Conservation (phyloP, 257 asterid genomes). For the Solanum clarkiae region DNA sequence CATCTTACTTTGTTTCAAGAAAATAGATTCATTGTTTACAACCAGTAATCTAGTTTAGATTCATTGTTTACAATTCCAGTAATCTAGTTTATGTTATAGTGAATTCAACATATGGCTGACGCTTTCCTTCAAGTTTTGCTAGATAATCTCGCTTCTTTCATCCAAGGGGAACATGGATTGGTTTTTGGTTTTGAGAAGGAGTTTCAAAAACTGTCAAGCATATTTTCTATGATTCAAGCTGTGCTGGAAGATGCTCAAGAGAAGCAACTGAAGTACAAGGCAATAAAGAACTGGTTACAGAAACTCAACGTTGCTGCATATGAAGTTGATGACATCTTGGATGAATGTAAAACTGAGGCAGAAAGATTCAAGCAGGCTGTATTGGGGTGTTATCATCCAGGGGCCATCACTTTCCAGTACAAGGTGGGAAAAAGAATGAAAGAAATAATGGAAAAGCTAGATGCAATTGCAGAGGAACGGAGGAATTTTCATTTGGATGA, state of each 20-base stretch:
- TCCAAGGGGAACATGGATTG: too few species aligned
- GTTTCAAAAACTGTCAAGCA: too few species aligned
- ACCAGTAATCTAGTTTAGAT: neutral
- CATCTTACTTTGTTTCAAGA: neutral
- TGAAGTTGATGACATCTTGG: too few species aligned
- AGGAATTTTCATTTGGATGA: neutral
- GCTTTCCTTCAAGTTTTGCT: too few species aligned
- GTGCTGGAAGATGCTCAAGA: too few species aligned
- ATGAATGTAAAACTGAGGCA: neutral
- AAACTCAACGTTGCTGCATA: neutral
- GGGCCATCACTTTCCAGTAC: too few species aligned
- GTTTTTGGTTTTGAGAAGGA: too few species aligned
- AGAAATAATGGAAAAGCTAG: neutral
- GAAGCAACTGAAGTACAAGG: too few species aligned
- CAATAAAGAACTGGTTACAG: neutral
- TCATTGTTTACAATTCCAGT: neutral
- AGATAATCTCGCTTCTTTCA: too few species aligned
- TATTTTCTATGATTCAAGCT: too few species aligned
- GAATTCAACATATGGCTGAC: too few species aligned
- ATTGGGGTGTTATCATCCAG: neutral
- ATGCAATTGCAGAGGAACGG: neutral
- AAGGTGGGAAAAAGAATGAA: neutral
- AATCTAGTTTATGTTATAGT: neutral
- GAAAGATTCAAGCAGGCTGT: neutral
- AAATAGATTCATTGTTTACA: neutral